Evolutionary conservation across 2,329 filamentous ascomycete species (phyloP), one percentile per base, ranked within the genome.

Genomic region (Geosmithia morbida): DNA sequence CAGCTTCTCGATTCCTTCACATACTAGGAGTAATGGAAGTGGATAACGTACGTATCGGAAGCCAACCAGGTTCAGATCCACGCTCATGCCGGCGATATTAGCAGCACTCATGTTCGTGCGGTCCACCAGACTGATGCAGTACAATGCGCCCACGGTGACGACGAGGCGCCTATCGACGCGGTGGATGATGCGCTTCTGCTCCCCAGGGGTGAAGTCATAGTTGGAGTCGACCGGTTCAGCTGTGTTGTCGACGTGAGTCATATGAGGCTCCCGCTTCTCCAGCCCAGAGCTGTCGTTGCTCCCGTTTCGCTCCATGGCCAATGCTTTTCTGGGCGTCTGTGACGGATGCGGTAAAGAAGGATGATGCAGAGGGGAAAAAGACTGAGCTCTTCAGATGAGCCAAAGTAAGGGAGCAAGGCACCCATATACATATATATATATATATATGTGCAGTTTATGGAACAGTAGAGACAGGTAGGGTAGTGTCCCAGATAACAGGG

Each of bases 121-220:
- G 58, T 92, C 86, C 78, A 90, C 85, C 50, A 90, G 66, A 52
- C 76, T 83, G 55, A 86, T 71, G 59, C 83, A 86, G 62, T 89
- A 89, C 65, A 87, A 74, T 52, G 72, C 58, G 18, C 81, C 81
- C 4, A 79, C 74, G 1, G 74, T 79, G 3, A 72, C 58, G 41
- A 84, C 75, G 3, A 85, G 66, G 2, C 81, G 76, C 29, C 70
- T 66, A 61, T 94, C 87, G 54, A 92, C 69, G 13, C 78, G 76
- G 48, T 73, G 70, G 41, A 88, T 77, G 56, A 92, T 85, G 41
- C 66, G 72, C 58, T 68, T 76, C 64, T 84, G 75, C 63, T 90
- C 80, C 17, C 69, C 62, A 0, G 70, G 69, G 1, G 75, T 71
- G 61, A 82, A 80, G 47, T 66, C 70, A 52, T 66, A 56, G 50